Evolutionary conservation across 306 rosid species (phyloP).

Genomic region (Medicago ruthenica): DNA sequence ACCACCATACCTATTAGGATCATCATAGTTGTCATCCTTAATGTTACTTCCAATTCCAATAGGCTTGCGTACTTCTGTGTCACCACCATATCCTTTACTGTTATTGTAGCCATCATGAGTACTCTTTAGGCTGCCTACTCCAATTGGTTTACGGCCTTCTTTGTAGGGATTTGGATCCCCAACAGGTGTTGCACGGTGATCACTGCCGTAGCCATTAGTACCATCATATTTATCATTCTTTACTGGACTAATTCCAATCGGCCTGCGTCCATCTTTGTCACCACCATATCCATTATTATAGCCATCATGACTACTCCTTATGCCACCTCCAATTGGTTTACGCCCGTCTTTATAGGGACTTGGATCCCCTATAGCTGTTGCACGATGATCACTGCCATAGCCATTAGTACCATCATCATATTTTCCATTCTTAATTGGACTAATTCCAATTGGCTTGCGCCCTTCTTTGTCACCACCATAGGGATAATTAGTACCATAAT

Average conservation of each 20-base stretch:
- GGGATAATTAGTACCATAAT: too few species aligned
- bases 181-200: neutral
- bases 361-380: neutral
- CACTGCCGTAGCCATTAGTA: neutral
- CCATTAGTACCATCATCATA: neutral
- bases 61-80: too few species aligned
- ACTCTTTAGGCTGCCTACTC: neutral
- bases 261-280: constrained; percentile 32
- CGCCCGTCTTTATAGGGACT: constrained; percentile 5
- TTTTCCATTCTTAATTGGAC: constrained; percentile 16
- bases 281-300: constrained; percentile 6
- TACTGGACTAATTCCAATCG: constrained; percentile 12
- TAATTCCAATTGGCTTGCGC: constrained; percentile 35
- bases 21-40: too few species aligned
- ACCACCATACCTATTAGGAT: too few species aligned
- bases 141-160: constrained; percentile 34
- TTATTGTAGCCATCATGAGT: too few species aligned
- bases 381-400: neutral
- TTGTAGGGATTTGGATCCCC: constrained; percentile 3
- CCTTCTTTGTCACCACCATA: constrained; percentile 27
- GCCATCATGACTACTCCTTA: constrained; percentile 10
- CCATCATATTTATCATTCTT: neutral
- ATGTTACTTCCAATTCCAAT: too few species aligned
- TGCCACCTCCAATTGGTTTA: constrained; percentile 39
- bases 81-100: too few species aligned